phyloP scores from a whole-genome alignment of 768 basidiomycete genomes.

The Pisolithus orientalis region DNA sequence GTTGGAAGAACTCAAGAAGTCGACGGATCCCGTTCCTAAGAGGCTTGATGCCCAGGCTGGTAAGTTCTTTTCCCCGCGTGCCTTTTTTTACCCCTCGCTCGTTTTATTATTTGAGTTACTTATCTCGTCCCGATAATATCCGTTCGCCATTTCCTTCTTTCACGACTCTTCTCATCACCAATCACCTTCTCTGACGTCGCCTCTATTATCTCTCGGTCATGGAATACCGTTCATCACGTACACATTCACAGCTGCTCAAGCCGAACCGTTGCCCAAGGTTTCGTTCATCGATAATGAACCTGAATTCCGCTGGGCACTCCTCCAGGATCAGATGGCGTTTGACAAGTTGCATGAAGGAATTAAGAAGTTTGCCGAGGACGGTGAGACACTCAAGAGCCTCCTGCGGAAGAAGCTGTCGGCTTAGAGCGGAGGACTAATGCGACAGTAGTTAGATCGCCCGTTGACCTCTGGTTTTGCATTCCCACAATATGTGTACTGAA shows the following conservation, averaged over 20 bases:
- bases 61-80: constrained; percentile 26
- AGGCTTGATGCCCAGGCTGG: constrained; percentile 66
- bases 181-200: neutral
- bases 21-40: constrained; percentile 71
- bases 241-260: constrained; percentile 38
- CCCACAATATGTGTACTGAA: too few species aligned
- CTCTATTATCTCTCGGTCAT: neutral
- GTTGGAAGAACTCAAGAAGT: constrained; percentile 89
- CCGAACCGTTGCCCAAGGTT: constrained; percentile 69
- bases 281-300: constrained; percentile 87
- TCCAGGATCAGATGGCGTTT: constrained; percentile 96
- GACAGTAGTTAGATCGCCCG: neutral
- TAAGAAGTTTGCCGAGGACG: constrained; percentile 96
- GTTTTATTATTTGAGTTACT: too few species aligned
- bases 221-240: neutral
- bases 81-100: too few species aligned
- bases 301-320: constrained; percentile 91
- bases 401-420: constrained; percentile 59
- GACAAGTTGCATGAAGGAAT: constrained; percentile 99
- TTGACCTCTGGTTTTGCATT: too few species aligned
- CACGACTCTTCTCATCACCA: neutral
- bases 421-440: constrained; percentile 1
- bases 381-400: constrained; percentile 77
- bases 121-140: neutral
- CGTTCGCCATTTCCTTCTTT: neutral